Evolutionary conservation across 2,329 filamentous ascomycete genomes (phyloP).

Genomic region (Ceratocystis lukuohia): DNA sequence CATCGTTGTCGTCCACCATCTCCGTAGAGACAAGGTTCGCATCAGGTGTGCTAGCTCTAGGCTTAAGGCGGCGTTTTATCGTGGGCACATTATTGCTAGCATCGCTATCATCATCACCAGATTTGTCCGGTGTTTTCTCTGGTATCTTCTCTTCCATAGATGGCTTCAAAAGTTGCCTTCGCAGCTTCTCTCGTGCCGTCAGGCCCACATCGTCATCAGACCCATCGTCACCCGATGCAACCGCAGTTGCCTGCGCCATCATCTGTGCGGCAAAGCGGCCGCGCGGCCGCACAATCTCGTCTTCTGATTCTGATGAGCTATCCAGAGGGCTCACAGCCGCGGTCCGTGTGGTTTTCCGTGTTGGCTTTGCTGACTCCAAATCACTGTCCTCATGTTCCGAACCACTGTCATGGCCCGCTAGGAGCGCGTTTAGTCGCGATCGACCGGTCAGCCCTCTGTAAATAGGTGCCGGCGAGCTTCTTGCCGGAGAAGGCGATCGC

Average conservation of each 20-base stretch:
- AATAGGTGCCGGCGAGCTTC: not conserved
- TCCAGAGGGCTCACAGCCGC: not conserved
- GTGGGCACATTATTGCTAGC: slow-evolving; percentile 27
- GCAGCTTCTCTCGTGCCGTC: slow-evolving; percentile 14
- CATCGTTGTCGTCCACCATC: slow-evolving; percentile 22
- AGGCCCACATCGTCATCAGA: slow-evolving; percentile 21
- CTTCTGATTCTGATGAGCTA: slow-evolving; percentile 22
- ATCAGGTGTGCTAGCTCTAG: slow-evolving; percentile 22
- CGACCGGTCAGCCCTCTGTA: slow-evolving; percentile 32
- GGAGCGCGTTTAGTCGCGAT: slow-evolving; percentile 42
- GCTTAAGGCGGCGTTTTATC: slow-evolving; percentile 19
- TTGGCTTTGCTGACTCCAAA: slow-evolving; percentile 9
- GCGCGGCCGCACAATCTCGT: slow-evolving; percentile 36
- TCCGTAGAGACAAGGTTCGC: slow-evolving; percentile 23
- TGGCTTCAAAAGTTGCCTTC: slow-evolving; percentile 19
- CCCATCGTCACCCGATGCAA: slow-evolving; percentile 33
- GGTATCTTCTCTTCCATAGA: slow-evolving; percentile 25
- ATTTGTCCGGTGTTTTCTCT: slow-evolving; percentile 25
- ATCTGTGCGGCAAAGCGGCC: slow-evolving; percentile 54
- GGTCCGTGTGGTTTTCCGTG: not conserved
- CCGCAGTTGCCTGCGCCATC: slow-evolving; percentile 29
- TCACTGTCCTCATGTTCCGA: slow-evolving; percentile 32
- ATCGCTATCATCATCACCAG: slow-evolving; percentile 25
- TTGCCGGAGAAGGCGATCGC: slow-evolving; percentile 12
- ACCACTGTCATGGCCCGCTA: slow-evolving; percentile 38